phyloP scores from a whole-genome alignment of 495 filamentous ascomycete genomes.

The Xylaria nigripes region DNA sequence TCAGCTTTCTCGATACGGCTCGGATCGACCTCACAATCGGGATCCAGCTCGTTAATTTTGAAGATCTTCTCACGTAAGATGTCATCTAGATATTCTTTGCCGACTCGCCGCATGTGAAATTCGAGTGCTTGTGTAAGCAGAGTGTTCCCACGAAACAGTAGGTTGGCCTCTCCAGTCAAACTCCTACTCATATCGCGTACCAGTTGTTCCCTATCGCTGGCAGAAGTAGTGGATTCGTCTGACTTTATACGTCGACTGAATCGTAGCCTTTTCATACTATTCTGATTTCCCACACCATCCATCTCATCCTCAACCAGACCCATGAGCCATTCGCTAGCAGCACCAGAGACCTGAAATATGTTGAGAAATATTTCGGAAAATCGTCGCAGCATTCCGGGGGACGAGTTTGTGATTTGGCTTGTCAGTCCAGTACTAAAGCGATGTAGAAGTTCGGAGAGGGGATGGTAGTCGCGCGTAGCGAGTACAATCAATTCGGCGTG shows the following conservation, averaged over 20 bases:
- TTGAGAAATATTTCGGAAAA: constrained; percentile 85
- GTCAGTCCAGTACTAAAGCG: constrained; percentile 77
- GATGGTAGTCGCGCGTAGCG: constrained; percentile 75
- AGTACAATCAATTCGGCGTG: constrained; percentile 85
- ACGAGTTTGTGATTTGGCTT: constrained; percentile 68
- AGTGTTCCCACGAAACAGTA: constrained; percentile 93
- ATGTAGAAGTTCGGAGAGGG: constrained; percentile 76
- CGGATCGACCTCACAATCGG: constrained; percentile 93
- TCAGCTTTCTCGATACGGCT: constrained; percentile 60
- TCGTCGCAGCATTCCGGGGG: constrained; percentile 66
- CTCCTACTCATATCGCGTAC: constrained; percentile 57
- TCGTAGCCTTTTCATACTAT: constrained; percentile 56
- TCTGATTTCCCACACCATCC: constrained; percentile 79
- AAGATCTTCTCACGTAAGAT: constrained; percentile 74
- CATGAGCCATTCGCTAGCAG: constrained; percentile 83
- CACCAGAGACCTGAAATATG: constrained; percentile 92
- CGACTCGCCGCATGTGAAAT: constrained; percentile 87
- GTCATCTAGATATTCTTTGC: constrained; percentile 87
- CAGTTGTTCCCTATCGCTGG: constrained; percentile 42
- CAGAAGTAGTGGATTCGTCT: constrained; percentile 63
- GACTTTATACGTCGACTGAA: constrained; percentile 72
- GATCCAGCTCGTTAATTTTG: constrained; percentile 80
- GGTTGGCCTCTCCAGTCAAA: constrained; percentile 72
- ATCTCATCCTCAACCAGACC: constrained; percentile 94
- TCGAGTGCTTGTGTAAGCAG: constrained; percentile 91